A percentile compares a stretch with the other conserved stretches of the same genome.
phyloP scores from a whole-genome alignment of 2,329 filamentous ascomycete genomes.

The Cladophialophora yegresii region DNA sequence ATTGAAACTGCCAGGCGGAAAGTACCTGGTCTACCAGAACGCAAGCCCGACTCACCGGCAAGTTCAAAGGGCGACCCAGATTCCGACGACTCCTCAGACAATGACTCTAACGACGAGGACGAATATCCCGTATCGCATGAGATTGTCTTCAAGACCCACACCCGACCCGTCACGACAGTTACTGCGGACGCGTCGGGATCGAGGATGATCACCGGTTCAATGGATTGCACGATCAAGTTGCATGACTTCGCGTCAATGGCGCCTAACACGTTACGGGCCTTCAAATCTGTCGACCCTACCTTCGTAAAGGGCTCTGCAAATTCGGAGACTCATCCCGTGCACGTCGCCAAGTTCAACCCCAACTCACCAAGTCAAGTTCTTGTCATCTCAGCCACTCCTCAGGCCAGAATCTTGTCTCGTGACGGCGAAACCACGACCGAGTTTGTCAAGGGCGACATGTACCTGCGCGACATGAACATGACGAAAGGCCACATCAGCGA shows the following conservation, averaged over 20 bases:
- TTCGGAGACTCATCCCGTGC: slow-evolving; percentile 82
- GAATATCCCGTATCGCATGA: slow-evolving; percentile 93
- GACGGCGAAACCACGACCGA: slow-evolving; percentile 85
- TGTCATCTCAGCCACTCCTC: slow-evolving; percentile 83
- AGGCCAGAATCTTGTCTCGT: slow-evolving; percentile 83
- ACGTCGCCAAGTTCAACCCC: slow-evolving; percentile 84
- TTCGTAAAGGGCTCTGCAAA: slow-evolving; percentile 69
- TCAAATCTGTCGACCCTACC: slow-evolving; percentile 87
- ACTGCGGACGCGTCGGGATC: slow-evolving; percentile 83
- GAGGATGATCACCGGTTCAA: slow-evolving; percentile 84
- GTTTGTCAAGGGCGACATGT: slow-evolving; percentile 98
- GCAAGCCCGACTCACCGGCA: slow-evolving; percentile 38
- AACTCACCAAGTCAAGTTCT: slow-evolving; percentile 77
- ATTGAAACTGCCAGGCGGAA: slow-evolving; percentile 74
- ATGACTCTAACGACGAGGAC: slow-evolving; percentile 68
- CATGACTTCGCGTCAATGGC: slow-evolving; percentile 97
- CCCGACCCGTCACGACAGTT: slow-evolving; percentile 79
- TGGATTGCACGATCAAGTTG: slow-evolving; percentile 86
- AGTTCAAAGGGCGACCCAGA: slow-evolving; percentile 45
- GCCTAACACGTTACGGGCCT: slow-evolving; percentile 87
- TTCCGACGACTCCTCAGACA: slow-evolving; percentile 51
- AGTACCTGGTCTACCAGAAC: slow-evolving; percentile 45
- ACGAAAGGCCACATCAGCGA: slow-evolving; percentile 96
- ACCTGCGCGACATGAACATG: slow-evolving; percentile 93
- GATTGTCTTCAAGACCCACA: slow-evolving; percentile 87